Evolutionary conservation across 129 eudicot species (phyloP).

Genomic region (Helichrysum umbraculigerum): DNA sequence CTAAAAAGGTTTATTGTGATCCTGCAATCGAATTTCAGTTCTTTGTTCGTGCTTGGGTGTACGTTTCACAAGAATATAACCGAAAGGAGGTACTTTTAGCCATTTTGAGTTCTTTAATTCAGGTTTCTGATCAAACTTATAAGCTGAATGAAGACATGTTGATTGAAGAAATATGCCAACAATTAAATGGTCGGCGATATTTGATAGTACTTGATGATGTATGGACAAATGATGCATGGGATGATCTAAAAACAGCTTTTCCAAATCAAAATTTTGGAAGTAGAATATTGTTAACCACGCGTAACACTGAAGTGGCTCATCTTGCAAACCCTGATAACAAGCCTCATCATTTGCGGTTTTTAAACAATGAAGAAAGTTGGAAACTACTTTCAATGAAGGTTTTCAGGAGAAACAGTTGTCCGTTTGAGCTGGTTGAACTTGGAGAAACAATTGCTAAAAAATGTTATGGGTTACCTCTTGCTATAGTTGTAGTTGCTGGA

Average conservation of each 20-base stretch:
- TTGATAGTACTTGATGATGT: slow-evolving; percentile 63
- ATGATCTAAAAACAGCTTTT: slow-evolving; percentile 40
- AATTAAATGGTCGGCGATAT: slow-evolving; percentile 37
- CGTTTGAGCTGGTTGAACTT: slow-evolving; percentile 28
- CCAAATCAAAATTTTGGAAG: slow-evolving; percentile 39
- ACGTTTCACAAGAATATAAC: slow-evolving; percentile 53
- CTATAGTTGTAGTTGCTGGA: slow-evolving; percentile 48
- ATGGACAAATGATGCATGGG: slow-evolving; percentile 48
- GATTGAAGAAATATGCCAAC: slow-evolving; percentile 31
- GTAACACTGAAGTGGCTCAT: slow-evolving; percentile 44
- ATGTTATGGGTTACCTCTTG: slow-evolving; percentile 48
- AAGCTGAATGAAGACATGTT: slow-evolving; percentile 44
- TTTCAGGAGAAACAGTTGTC: slow-evolving; percentile 31
- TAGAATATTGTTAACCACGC: slow-evolving; percentile 51
- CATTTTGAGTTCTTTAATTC: slow-evolving; percentile 27
- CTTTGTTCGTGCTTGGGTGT: slow-evolving; percentile 46
- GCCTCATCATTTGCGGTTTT: slow-evolving; percentile 36
- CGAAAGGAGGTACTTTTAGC: slow-evolving; percentile 40
- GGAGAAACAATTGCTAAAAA: slow-evolving; percentile 36
- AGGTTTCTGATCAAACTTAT: slow-evolving; percentile 24
- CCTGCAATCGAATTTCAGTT: slow-evolving; percentile 42
- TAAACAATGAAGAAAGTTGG: slow-evolving; percentile 40
- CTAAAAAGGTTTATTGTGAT: slow-evolving; percentile 46
- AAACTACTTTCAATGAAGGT: slow-evolving; percentile 35
- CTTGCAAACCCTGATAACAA: slow-evolving; percentile 29